Evolutionary conservation across 371 early-diverging fungal species (phyloP).

Genomic region (Apophysomyces ossiformis): DNA sequence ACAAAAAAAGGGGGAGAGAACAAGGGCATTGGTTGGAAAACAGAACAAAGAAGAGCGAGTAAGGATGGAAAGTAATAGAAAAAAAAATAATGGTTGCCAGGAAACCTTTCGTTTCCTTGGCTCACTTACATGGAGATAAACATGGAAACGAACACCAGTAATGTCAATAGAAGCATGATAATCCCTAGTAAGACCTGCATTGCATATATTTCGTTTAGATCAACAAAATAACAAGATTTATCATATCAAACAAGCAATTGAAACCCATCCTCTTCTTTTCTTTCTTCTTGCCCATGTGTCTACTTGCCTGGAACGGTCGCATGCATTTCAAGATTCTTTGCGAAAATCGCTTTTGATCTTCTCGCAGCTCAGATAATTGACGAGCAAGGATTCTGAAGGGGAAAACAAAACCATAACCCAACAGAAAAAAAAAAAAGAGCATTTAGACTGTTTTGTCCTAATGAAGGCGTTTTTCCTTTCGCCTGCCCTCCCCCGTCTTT

Average conservation of each 20-base stretch:
- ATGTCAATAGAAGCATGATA: constrained; percentile 14
- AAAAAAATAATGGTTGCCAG: no score
- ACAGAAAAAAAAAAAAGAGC: background rate
- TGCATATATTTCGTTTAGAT: no score
- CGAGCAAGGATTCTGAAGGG: constrained; percentile 29
- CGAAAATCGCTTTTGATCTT: constrained; percentile 22
- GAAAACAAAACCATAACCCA: background rate
- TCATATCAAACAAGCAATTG: background rate
- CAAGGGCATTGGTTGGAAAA: no score
- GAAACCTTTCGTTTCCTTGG: no score
- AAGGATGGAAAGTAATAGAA: no score
- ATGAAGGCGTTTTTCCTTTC: background rate
- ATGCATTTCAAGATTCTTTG: constrained; percentile 22
- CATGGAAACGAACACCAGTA: constrained; percentile 26
- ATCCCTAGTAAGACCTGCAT: constrained; percentile 18
- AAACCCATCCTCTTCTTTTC: no score
- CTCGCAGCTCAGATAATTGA: constrained; percentile 26
- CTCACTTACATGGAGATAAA: constrained; percentile 25
- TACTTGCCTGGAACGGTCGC: constrained; percentile 34
- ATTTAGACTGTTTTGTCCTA: background rate
- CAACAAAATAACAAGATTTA: background rate
- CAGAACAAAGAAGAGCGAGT: no score
- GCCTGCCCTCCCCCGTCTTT: background rate
- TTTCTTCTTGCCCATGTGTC: background rate
- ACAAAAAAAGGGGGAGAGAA: no score